phyloP scores from a whole-genome alignment of 768 basidiomycete genomes.

The Punctularia strigosozonata region DNA sequence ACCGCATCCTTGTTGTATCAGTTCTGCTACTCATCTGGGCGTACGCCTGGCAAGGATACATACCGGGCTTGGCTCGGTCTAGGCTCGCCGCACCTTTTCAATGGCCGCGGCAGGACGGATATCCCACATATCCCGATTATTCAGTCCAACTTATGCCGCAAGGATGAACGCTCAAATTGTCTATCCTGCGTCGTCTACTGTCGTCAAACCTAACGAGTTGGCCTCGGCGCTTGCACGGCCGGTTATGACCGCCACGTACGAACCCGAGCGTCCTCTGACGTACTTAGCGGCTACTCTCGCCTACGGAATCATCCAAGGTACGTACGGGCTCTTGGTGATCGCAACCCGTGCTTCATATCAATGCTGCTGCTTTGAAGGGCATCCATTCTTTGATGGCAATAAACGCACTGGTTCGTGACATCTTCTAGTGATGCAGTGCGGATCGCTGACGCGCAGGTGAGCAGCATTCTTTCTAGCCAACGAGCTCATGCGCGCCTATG shows the following conservation, averaged over 20 bases:
- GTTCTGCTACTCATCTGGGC: too few relatives aligned
- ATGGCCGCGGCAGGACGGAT: too few relatives aligned
- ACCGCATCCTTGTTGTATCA: too few relatives aligned
- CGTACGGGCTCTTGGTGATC: not conserved
- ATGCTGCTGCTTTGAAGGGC: conserved; percentile 10
- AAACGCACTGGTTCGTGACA: conserved; percentile 16
- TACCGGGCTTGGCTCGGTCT: too few relatives aligned
- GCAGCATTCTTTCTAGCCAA: conserved; percentile 22
- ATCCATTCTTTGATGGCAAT: conserved; percentile 20
- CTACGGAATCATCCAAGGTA: conserved; percentile 20
- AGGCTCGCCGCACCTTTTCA: too few relatives aligned
- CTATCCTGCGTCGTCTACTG: conserved; percentile 14
- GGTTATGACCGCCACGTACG: conserved; percentile 16
- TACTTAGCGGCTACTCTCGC: conserved; percentile 21
- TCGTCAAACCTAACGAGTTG: conserved; percentile 24
- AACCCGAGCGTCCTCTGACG: conserved; percentile 14
- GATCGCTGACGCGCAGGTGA: too few relatives aligned
- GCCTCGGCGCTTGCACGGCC: conserved; percentile 18
- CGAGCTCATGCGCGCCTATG: conserved; percentile 20
- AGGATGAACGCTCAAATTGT: conserved; percentile 22
- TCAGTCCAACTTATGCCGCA: conserved; percentile 16
- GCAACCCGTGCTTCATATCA: not conserved
- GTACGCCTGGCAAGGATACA: too few relatives aligned
- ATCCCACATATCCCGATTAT: too few relatives aligned
- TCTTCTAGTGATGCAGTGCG: not conserved